Conservation (phyloP, 768 basidiomycete genomes). For the Phaffia tasmanica region DNA sequence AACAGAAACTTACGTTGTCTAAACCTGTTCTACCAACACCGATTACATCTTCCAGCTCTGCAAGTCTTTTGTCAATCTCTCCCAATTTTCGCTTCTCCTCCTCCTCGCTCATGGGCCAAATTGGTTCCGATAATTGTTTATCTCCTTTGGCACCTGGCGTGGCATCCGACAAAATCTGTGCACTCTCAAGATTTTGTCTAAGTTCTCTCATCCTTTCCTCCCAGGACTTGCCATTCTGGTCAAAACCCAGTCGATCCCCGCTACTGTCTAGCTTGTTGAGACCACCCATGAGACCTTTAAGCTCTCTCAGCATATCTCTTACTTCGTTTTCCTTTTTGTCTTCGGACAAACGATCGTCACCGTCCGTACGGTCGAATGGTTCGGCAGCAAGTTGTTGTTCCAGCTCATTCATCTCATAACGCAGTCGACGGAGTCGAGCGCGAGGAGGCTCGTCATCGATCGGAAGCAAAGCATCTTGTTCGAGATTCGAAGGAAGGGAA, state of each 20-base stretch:
- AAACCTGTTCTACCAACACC: conserved; percentile 68
- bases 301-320: conserved; percentile 38
- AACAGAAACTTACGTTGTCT: conserved; percentile 56
- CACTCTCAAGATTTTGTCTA: conserved; percentile 27
- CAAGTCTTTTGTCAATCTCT: conserved; percentile 72
- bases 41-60: conserved; percentile 67
- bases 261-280: conserved; percentile 51
- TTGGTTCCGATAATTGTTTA: conserved; percentile 23
- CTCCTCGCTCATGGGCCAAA: conserved; percentile 23
- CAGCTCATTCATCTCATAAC: conserved; percentile 65
- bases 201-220: conserved; percentile 26
- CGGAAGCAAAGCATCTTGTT: neutral
- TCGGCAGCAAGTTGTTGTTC: conserved; percentile 54
- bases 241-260: conserved; percentile 43
- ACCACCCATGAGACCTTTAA: conserved; percentile 63
- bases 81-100: conserved; percentile 40
- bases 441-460: conserved; percentile 35
- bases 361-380: neutral
- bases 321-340: neutral
- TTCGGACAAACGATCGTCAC: neutral
- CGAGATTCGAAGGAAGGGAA: conserved; percentile 10
- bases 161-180: neutral
- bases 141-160: conserved; percentile 26
- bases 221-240: conserved; percentile 46
- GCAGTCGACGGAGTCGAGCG: conserved; percentile 44